A percentile compares a stretch with the other conserved stretches of the same genome.
These are phyloP conservation scores for Phialophora verrucosa DNA, from an alignment of 2,329 filamentous ascomycete species.

Conservation along the genomic window DNA sequence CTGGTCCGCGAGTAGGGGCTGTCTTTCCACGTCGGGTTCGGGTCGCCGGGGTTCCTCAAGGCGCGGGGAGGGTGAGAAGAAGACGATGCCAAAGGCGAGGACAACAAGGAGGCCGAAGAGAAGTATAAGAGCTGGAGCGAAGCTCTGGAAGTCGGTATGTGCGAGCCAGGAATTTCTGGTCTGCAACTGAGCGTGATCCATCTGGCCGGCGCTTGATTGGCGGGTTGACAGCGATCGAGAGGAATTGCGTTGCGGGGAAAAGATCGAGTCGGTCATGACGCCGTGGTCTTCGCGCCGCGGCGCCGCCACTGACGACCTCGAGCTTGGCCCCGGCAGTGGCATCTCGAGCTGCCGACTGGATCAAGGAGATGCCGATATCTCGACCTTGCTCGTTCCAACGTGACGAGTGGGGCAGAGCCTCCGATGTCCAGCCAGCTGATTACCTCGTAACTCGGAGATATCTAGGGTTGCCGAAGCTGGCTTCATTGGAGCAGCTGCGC, in stretches of 20 bases:
- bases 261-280: conserved; percentile 28
- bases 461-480: no score
- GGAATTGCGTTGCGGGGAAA: conserved; percentile 29
- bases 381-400: no score
- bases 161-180: conserved; percentile 17
- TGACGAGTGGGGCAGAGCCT: no score
- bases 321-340: background rate
- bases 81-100: conserved; percentile 33
- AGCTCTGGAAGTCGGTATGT: conserved; percentile 22
- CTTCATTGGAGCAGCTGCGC: no score
- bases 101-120: conserved; percentile 34
- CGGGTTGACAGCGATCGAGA: background rate
- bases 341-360: background rate
- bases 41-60: conserved; percentile 11
- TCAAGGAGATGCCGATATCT: no score
- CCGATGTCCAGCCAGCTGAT: no score
- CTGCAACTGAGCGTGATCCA: conserved; percentile 30
- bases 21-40: conserved; percentile 26
- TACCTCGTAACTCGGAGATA: no score
- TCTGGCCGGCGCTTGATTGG: conserved; percentile 29
- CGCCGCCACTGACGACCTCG: background rate
- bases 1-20: conserved; percentile 25
- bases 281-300: background rate
- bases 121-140: conserved; percentile 33
- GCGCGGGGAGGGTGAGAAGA: conserved; percentile 25